Evolutionary conservation across 306 rosid species (phyloP).

Genomic region (Erythrophleum fordii): DNA sequence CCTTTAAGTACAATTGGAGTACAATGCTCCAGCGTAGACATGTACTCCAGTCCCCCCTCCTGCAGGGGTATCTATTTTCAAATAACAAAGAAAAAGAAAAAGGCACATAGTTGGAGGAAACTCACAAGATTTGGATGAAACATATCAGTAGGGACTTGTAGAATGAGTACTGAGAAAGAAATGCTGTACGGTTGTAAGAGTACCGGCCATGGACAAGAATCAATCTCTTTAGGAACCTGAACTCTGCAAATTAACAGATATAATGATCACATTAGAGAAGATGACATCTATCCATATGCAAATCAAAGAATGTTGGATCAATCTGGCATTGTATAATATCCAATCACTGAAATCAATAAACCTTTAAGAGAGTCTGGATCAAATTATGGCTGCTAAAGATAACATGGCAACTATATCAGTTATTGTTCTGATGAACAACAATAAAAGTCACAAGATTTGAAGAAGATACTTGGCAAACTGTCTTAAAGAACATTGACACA

Average conservation of each 20-base stretch:
- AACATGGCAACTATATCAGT: neutral
- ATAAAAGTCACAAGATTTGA: slow-evolving; percentile 21
- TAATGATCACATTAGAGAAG: slow-evolving; percentile 27
- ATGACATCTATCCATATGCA: slow-evolving; percentile 33
- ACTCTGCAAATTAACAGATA: slow-evolving; percentile 72
- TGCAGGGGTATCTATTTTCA: slow-evolving; percentile 20
- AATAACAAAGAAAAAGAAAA: slow-evolving; percentile 17
- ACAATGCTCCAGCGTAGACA: neutral
- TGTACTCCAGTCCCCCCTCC: neutral
- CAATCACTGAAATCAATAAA: slow-evolving; percentile 10
- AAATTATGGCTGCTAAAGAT: slow-evolving; percentile 32
- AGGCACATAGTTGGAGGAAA: slow-evolving; percentile 29
- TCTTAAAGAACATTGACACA: slow-evolving; percentile 17
- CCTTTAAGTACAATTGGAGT: slow-evolving; percentile 12
- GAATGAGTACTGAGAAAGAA: slow-evolving; percentile 96
- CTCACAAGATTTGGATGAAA: slow-evolving; percentile 99
- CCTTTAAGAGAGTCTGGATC: slow-evolving; percentile 14
- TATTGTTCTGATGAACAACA: slow-evolving; percentile 20
- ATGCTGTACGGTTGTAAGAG: slow-evolving; percentile 98
- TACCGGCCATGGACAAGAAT: slow-evolving; percentile 98
- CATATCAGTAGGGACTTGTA: slow-evolving; percentile 91
- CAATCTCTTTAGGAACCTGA: slow-evolving; percentile 87
- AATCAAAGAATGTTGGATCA: slow-evolving; percentile 31
- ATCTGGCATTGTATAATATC: slow-evolving; percentile 28
- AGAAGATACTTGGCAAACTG: slow-evolving; percentile 21